Evolutionary conservation across 108 stramenopile species (phyloP), one percentile per base, ranked within the genome.

Genomic region (Conticribra guillardii): DNA sequence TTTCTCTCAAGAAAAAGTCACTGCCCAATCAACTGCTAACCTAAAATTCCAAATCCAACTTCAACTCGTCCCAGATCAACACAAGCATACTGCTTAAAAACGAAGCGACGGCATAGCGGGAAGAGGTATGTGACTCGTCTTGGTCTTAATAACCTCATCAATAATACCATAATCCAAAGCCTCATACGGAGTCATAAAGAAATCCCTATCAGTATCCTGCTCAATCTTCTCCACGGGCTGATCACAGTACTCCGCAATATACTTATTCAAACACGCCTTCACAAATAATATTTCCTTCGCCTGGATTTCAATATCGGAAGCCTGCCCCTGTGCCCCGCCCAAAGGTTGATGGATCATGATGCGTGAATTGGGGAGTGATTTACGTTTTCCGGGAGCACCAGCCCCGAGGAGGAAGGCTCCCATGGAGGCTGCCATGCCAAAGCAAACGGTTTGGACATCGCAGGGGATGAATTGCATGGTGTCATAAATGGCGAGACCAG

Each of bases 271-370:
- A 7, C 85, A 76, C 28, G 89, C 92, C 49, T 89, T 86, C 34
- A 92, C 91, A 72, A 94, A 97, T 41, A 98, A 74, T 70, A 98
- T 97, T 73, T 98, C 96, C 83, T 96, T 97, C 32, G 98, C 98
- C 71, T 98, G 96, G 64, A 98, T 97, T 74, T 98, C 96, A 83
- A 98, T 98, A 78, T 98, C 98, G 21, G 89, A 83, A 8, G 98
- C 98, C 68, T 93, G 92, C 11, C 98, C 98, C 69, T 96, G 96
- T 0, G 96, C 98, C 21, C 96, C 98, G 18, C 98, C 98, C 55
- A 98, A 71, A 37, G 98, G 98, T 75, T 98, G 98, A 84, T 98
- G 98, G 79, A 98, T 98, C 98, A 98, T 98, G 80, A 98, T 96
- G 17, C 97, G 87, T 9, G 96, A 80, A 71, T 98, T 98, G 69